Base-by-base conservation (phyloP, 257 asterid genomes). In the Orobanche coerulescens region DNA sequence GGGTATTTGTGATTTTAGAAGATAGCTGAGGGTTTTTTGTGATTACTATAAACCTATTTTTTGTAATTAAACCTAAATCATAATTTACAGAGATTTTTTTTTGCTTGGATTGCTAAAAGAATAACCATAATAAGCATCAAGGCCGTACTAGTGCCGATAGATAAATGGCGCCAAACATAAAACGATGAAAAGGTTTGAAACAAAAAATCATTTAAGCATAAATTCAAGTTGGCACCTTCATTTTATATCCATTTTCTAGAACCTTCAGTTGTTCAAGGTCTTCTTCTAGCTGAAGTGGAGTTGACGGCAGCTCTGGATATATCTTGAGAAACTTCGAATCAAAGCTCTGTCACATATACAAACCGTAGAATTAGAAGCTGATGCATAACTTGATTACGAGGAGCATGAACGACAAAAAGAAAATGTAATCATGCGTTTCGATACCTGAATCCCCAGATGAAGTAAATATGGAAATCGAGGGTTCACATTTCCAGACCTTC, bases 181-280 rank as follows among this genome's bases (percentile, higher is more conserved):
- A n/a, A n/a, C n/a, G n/a, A n/a, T n/a, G n/a, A n/a, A n/a, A n/a
- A n/a, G n/a, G 13, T 4, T 12, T 40, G 50, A 43, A 43, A 13
- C 14, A 15, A 7, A 16, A 16, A 18, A 47, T 56, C 25, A 54
- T n/a, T 52, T 23, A 16, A 34, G 9, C 2, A 34, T 1, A 34
- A 10, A 34, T 2, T 2, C 8, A 37, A 37, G 2, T 7, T 1
- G 24, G 63, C 63, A 92, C 98, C 98, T 92, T 92, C 90, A 88
- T 88, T 70, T 82, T 92, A 82, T 86, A 88, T 70, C 96, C 98
- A 70, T 92, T 84, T 74, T 92, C 96, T 56, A 88, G 96, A 69
- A 88, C 95, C 76, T 92, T 92, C 53, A 88, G 79, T 51, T 92
- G 96, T 78, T 91, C 98, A 33, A 91, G 94, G 77, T 92, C 98